Evolutionary conservation across 176 grass and related monocot species (phyloP).

Genomic region (Musa schizocarpa): DNA sequence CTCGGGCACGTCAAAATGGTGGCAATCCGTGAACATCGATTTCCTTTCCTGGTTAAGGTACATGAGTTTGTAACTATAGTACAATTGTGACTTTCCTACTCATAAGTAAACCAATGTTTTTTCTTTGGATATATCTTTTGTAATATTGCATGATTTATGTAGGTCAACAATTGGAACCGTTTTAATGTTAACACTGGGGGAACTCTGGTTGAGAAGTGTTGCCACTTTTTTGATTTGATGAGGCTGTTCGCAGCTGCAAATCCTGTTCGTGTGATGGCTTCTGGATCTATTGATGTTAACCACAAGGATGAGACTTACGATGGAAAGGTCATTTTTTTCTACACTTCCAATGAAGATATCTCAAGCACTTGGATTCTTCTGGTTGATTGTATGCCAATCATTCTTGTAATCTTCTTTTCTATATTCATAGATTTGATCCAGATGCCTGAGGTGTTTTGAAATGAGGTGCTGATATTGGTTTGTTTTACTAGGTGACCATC

Average conservation of each 20-base stretch:
- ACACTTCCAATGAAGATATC: neutral
- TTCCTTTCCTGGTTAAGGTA: conserved; percentile 99
- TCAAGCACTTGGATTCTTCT: neutral
- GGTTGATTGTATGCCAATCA: neutral
- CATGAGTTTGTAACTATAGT: neutral
- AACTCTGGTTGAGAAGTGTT: conserved; percentile 92
- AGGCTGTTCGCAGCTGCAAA: conserved; percentile 76
- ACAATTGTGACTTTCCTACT: neutral
- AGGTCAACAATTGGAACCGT: conserved; percentile 97
- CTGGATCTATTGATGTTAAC: conserved; percentile 90
- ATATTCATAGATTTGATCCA: neutral
- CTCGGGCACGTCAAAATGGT: conserved; percentile 85
- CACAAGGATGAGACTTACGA: conserved; percentile 89
- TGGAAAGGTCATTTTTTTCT: conserved; percentile 53
- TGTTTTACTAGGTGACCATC: neutral
- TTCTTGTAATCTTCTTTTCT: conserved; percentile 1
- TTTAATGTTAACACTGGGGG: conserved; percentile 90
- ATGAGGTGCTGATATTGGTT: neutral
- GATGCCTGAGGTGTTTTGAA: neutral
- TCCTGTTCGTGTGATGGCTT: conserved; percentile 86
- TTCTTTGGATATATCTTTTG: conserved; percentile 7
- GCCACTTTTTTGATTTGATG: conserved; percentile 96
- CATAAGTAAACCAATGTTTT: neutral
- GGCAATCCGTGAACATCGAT: conserved; percentile 78
- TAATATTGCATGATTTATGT: conserved; percentile 25